Evolutionary conservation across 768 basidiomycete genomes (phyloP).

Genomic region (Gloeopeniophorella convolvens): DNA sequence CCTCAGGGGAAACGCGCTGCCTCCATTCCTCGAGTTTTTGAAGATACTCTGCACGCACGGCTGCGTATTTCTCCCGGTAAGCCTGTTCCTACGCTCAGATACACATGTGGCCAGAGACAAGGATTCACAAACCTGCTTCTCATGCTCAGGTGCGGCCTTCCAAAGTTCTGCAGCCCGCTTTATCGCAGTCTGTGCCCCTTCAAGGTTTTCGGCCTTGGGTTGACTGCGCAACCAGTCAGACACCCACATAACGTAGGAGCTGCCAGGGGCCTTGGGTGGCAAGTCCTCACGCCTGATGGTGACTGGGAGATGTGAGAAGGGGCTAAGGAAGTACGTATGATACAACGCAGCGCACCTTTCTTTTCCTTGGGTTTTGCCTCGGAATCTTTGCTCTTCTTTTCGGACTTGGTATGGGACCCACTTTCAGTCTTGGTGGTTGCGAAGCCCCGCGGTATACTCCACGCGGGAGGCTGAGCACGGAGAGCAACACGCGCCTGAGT

Average conservation of each 20-base stretch:
- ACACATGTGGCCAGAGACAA: not conserved
- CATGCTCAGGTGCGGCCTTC: conserved; percentile 7
- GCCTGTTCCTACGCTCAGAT: not conserved
- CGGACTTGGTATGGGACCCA: not conserved
- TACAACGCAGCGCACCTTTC: not conserved
- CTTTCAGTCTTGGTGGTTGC: not conserved
- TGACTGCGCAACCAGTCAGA: not conserved
- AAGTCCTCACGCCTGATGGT: not conserved
- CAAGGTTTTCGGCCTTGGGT: not conserved
- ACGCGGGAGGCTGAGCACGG: not conserved
- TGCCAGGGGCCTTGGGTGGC: conserved; percentile 1
- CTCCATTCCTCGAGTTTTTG: conserved; percentile 7
- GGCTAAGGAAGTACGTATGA: not conserved
- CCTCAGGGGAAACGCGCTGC: not conserved
- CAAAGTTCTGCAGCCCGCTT: not conserved
- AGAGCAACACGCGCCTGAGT: not conserved
- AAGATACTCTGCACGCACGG: not conserved
- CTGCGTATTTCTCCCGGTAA: not conserved
- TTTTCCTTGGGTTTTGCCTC: conserved; percentile 3
- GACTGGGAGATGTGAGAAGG: not conserved
- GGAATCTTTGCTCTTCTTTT: not conserved
- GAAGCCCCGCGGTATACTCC: not conserved
- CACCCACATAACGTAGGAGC: not conserved
- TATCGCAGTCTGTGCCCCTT: not conserved
- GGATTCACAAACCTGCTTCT: conserved; percentile 13